Percentiles rank a stretch among this genome's conserved stretches.
phyloP scores from a whole-genome alignment of 2,329 filamentous ascomycete genomes.

The Rachicladosporium sp. region DNA sequence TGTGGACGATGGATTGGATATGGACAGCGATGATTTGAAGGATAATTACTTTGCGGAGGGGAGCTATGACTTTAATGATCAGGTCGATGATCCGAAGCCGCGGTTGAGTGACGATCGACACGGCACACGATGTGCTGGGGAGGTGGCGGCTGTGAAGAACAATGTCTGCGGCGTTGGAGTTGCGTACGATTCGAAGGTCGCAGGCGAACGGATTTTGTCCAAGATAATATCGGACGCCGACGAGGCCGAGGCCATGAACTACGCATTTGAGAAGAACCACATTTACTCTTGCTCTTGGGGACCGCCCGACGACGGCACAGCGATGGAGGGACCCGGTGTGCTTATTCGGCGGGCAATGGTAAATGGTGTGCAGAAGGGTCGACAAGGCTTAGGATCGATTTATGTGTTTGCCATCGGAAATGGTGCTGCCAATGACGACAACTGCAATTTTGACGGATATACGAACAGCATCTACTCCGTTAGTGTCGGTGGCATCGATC shows the following conservation, averaged over 20 bases:
- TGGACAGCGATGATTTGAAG: slow-evolving; percentile 85
- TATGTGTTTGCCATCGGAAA: slow-evolving; percentile 97
- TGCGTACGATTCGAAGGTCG: slow-evolving; percentile 80
- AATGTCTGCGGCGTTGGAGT: slow-evolving; percentile 92
- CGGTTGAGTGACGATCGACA: slow-evolving; percentile 76
- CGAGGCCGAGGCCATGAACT: slow-evolving; percentile 86
- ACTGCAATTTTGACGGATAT: slow-evolving; percentile 99
- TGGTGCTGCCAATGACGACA: slow-evolving; percentile 74
- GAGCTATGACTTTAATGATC: slow-evolving; percentile 93
- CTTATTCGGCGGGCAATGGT: slow-evolving; percentile 84
- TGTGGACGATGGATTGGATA: slow-evolving; percentile 90
- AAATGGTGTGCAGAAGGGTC: slow-evolving; percentile 80
- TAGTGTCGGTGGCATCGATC: slow-evolving; percentile 84
- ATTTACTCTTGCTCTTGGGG: slow-evolving; percentile 99
- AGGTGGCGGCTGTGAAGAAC: slow-evolving; percentile 85
- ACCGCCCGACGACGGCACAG: slow-evolving; percentile 79
- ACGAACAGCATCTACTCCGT: slow-evolving; percentile 99
- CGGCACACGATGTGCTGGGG: slow-evolving; percentile 87
- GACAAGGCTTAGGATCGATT: slow-evolving; percentile 71
- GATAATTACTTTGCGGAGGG: slow-evolving; percentile 88
- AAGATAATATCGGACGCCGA: slow-evolving; percentile 84
- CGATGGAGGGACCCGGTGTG: slow-evolving; percentile 87
- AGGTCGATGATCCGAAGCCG: slow-evolving; percentile 64
- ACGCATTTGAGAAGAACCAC: slow-evolving; percentile 78
- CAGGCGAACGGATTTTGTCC: slow-evolving; percentile 84